Percentiles rank a stretch among this genome's conserved stretches.
Evolutionary conservation across 1,284 basidiomycete species (phyloP).

Genomic region (Athelia psychrophila): DNA sequence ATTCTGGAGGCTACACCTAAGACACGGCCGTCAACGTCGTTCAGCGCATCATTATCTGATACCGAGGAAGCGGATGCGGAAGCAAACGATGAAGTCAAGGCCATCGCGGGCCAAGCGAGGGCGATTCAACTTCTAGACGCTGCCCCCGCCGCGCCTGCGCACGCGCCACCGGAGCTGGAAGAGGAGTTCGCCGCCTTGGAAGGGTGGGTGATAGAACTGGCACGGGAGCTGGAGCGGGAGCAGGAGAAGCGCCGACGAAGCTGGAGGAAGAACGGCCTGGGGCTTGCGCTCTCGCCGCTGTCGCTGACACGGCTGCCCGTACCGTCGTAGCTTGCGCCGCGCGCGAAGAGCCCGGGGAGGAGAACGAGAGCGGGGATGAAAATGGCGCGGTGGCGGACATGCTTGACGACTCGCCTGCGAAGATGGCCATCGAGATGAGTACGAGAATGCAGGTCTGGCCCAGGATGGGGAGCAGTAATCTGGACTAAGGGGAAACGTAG

Average conservation of each 20-base stretch:
- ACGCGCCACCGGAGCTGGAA: constrained; percentile 75
- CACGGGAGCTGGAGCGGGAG: constrained; percentile 72
- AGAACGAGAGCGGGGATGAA: constrained; percentile 16
- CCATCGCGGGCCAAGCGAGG: constrained; percentile 65
- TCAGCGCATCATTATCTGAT: no score
- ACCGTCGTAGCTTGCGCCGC: constrained; percentile 46
- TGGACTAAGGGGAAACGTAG: no score
- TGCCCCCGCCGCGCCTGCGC: constrained; percentile 67
- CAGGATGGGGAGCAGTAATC: no score
- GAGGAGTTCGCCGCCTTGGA: constrained; percentile 78
- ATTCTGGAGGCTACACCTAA: constrained; percentile 72
- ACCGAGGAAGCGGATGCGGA: constrained; percentile 54
- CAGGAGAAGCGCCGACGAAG: constrained; percentile 56
- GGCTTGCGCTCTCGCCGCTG: constrained; percentile 40
- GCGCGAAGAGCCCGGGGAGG: constrained; percentile 28
- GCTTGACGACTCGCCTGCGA: constrained; percentile 45
- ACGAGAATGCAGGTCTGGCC: constrained; percentile 41
- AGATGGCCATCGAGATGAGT: constrained; percentile 27
- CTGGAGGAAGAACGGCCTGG: constrained; percentile 68
- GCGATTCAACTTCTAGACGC: constrained; percentile 71
- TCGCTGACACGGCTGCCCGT: constrained; percentile 39
- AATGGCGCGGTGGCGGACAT: constrained; percentile 19
- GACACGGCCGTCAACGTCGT: constrained; percentile 42
- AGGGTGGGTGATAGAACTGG: constrained; percentile 67
- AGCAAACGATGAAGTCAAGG: constrained; percentile 66